These are phyloP conservation scores for Phaeophleospora eucalypticola DNA, from an alignment of 2,329 filamentous ascomycete genomes.

Conservation along the genomic window DNA sequence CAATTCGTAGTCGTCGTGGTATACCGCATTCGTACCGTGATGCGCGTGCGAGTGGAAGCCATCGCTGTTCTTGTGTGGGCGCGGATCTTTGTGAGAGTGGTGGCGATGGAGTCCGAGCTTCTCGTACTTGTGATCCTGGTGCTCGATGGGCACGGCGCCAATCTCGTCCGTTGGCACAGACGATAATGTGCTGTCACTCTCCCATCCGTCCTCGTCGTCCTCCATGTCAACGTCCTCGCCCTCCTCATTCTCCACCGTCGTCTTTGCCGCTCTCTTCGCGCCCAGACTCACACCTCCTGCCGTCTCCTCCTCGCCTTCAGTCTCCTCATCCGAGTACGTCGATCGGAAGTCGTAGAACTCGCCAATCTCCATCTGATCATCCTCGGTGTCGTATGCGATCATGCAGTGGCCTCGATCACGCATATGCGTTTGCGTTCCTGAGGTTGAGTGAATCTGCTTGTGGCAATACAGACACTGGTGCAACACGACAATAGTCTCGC, in stretches of 20 bases:
- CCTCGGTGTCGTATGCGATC: constrained; percentile 84
- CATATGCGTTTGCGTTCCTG: constrained; percentile 93
- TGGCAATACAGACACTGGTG: constrained; percentile 86
- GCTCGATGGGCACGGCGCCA: constrained; percentile 71
- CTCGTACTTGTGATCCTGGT: constrained; percentile 66
- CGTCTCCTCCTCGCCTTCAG: constrained; percentile 53
- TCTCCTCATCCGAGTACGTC: constrained; percentile 79
- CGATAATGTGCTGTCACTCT: constrained; percentile 82
- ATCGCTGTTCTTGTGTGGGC: constrained; percentile 69
- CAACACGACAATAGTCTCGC: constrained; percentile 72
- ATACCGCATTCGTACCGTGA: constrained; percentile 67
- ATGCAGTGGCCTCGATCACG: constrained; percentile 94
- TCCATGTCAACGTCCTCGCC: constrained; percentile 55
- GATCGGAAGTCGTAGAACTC: constrained; percentile 96
- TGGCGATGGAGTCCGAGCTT: constrained; percentile 69
- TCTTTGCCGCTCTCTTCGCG: constrained; percentile 51
- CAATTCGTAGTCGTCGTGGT: constrained; percentile 88
- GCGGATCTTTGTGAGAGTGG: constrained; percentile 65
- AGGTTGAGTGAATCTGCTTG: constrained; percentile 71
- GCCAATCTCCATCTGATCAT: constrained; percentile 88
- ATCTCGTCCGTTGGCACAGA: constrained; percentile 83
- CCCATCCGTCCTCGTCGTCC: constrained; percentile 77
- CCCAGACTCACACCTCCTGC: constrained; percentile 65
- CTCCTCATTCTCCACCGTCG: constrained; percentile 43
- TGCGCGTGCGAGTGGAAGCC: constrained; percentile 81